Percentiles rank a stretch among this genome's conserved stretches.
phyloP scores from a whole-genome alignment of 192 early-diverging fungal species.

The Pilobolus umbonatus region DNA sequence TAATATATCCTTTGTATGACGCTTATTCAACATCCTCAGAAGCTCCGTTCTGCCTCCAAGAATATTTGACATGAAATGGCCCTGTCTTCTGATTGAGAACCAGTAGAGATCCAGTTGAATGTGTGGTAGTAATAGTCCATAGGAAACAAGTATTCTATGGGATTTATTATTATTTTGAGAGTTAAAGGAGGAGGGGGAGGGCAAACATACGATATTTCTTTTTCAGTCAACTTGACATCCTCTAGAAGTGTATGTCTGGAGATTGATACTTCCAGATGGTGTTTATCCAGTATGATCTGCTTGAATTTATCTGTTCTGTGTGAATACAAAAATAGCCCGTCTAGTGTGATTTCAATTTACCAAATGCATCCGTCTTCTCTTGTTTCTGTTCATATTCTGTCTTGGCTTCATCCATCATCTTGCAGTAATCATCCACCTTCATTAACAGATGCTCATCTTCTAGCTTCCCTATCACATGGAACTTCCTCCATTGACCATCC shows the following conservation, averaged over 20 bases:
- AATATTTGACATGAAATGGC: constrained; percentile 38
- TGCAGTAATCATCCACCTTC: constrained; percentile 33
- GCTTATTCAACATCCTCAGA: constrained; percentile 36
- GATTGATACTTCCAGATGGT: constrained; percentile 31
- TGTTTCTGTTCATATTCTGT: constrained; percentile 27
- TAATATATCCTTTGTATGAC: constrained; percentile 41
- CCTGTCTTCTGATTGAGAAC: constrained; percentile 39
- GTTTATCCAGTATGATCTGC: constrained; percentile 16
- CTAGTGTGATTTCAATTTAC: background rate
- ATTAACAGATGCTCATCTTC: constrained; percentile 45
- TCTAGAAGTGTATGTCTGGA: constrained; percentile 27
- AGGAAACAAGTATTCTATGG: constrained; percentile 14
- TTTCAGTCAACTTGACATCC: constrained; percentile 30
- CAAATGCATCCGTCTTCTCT: background rate
- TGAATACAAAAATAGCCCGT: background rate
- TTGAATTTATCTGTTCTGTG: constrained; percentile 31
- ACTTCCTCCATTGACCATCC: constrained; percentile 31
- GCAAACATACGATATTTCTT: constrained; percentile 36
- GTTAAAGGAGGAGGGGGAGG: background rate
- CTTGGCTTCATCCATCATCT: constrained; percentile 34
- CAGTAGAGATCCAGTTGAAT: constrained; percentile 31
- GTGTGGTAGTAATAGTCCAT: constrained; percentile 28
- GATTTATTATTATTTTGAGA: background rate
- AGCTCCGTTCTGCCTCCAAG: constrained; percentile 42
- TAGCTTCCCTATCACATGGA: constrained; percentile 37